These are phyloP conservation scores for Hemisphaericaspora nanyangensis DNA, from an alignment of 805 yeast species.

Conservation along the genomic window DNA sequence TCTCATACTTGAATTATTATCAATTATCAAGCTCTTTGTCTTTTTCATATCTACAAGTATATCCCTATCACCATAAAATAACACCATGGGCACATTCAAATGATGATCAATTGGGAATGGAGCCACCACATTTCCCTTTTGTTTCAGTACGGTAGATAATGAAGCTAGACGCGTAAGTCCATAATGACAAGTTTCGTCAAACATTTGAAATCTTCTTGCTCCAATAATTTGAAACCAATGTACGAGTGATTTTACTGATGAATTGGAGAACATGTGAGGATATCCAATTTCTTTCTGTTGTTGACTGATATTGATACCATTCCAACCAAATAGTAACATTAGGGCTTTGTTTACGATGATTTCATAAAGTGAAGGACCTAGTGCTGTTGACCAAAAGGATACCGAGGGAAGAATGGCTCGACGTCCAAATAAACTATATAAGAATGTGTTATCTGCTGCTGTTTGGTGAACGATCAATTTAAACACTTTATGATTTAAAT, in stretches of 20 bases:
- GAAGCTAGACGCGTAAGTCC: constrained; percentile 21
- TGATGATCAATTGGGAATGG: constrained; percentile 30
- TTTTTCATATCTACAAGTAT: constrained; percentile 24
- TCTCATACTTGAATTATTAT: constrained; percentile 21
- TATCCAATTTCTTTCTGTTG: constrained; percentile 25
- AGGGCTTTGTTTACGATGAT: constrained; percentile 22
- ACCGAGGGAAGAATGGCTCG: constrained; percentile 28
- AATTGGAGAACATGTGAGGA: constrained; percentile 27
- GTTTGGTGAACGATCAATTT: constrained; percentile 21
- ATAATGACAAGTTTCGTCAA: constrained; percentile 22
- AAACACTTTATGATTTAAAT: constrained; percentile 21
- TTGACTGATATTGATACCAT: constrained; percentile 17
- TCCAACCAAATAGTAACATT: constrained; percentile 25
- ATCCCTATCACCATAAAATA: constrained; percentile 28
- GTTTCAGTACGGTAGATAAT: constrained; percentile 13
- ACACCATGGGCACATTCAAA: constrained; percentile 23
- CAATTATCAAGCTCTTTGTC: constrained; percentile 19
- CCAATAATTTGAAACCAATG: constrained; percentile 33
- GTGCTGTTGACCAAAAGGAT: constrained; percentile 22
- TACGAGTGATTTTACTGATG: constrained; percentile 24
- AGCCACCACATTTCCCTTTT: constrained; percentile 16
- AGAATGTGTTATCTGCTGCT: constrained; percentile 21
- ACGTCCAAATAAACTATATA: constrained; percentile 23
- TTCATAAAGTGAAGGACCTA: constrained; percentile 21
- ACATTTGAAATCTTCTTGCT: constrained; percentile 29